Conservation (phyloP, 2,329 filamentous ascomycete genomes). For the Diaporthe ampelina region DNA sequence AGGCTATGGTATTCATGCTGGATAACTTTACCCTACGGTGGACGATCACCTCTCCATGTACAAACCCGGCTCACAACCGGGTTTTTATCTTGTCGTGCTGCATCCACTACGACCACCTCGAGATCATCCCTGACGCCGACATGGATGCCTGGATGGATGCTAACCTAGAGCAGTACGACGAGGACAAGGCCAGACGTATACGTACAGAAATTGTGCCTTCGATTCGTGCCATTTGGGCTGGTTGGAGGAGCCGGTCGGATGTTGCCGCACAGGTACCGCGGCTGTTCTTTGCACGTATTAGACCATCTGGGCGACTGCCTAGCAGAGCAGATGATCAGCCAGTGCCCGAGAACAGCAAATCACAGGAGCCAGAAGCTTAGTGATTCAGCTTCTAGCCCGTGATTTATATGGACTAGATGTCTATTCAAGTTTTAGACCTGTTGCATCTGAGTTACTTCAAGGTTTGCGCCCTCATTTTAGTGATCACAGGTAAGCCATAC, state of each 20-base stretch:
- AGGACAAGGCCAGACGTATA: neutral
- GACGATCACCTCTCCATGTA: neutral
- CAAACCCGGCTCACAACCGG: neutral
- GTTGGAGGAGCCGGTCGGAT: neutral
- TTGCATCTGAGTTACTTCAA: too few relatives aligned
- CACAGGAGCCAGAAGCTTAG: neutral
- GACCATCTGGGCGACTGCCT: neutral
- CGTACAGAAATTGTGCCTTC: neutral
- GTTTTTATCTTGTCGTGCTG: neutral
- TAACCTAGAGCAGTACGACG: neutral
- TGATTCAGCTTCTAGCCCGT: neutral
- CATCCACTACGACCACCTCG: neutral
- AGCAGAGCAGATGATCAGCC: neutral
- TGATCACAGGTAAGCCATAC: too few relatives aligned
- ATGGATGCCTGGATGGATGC: neutral
- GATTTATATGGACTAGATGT: too few relatives aligned
- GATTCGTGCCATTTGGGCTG: neutral
- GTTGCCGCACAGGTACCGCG: neutral
- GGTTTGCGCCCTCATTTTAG: too few relatives aligned
- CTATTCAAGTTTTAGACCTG: too few relatives aligned
- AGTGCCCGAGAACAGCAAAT: neutral
- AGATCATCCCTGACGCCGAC: neutral
- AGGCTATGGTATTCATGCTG: neutral
- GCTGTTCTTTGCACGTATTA: slow-evolving; percentile 7
- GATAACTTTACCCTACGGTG: neutral